A percentile compares a stretch with the other conserved stretches of the same genome.
These are phyloP conservation scores for Gossypium aridum DNA, from an alignment of 441 rosid species.

Conservation along the genomic window DNA sequence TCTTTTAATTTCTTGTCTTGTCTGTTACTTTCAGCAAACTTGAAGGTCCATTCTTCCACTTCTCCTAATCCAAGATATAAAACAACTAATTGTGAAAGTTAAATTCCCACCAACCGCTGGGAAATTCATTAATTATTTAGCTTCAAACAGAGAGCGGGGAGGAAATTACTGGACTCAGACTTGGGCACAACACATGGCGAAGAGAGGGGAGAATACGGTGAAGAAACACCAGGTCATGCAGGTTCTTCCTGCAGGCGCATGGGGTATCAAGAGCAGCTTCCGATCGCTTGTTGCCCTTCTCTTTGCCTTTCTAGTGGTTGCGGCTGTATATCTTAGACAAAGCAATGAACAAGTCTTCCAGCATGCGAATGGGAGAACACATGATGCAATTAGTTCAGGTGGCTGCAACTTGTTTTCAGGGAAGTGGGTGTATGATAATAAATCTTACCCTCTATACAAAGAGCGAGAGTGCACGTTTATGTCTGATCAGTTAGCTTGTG, in stretches of 20 bases:
- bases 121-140: background rate
- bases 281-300: slow-evolving; percentile 63
- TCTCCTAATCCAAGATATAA: slow-evolving; percentile 18
- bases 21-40: slow-evolving; percentile 27
- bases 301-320: slow-evolving; percentile 37
- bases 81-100: background rate
- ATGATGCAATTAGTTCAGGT: slow-evolving; percentile 7
- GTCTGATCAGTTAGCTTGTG: slow-evolving; percentile 59
- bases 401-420: slow-evolving; percentile 48
- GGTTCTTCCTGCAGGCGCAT: slow-evolving; percentile 15
- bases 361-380: slow-evolving; percentile 1
- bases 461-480: slow-evolving; percentile 46
- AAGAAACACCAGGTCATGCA: slow-evolving; percentile 31
- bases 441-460: slow-evolving; percentile 37
- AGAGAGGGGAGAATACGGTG: slow-evolving; percentile 30
- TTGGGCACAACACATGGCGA: no score
- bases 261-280: slow-evolving; percentile 51
- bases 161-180: background rate
- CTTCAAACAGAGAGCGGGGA: slow-evolving; percentile 18
- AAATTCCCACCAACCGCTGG: background rate
- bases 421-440: slow-evolving; percentile 48
- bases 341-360: slow-evolving; percentile 20
- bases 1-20: background rate
- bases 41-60: background rate
- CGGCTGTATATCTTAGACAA: slow-evolving; percentile 33